A percentile compares a stretch with the other conserved stretches of the same genome.
These are phyloP conservation scores for Thozetella sp. DNA, from an alignment of 495 filamentous ascomycete species.

Conservation along the genomic window DNA sequence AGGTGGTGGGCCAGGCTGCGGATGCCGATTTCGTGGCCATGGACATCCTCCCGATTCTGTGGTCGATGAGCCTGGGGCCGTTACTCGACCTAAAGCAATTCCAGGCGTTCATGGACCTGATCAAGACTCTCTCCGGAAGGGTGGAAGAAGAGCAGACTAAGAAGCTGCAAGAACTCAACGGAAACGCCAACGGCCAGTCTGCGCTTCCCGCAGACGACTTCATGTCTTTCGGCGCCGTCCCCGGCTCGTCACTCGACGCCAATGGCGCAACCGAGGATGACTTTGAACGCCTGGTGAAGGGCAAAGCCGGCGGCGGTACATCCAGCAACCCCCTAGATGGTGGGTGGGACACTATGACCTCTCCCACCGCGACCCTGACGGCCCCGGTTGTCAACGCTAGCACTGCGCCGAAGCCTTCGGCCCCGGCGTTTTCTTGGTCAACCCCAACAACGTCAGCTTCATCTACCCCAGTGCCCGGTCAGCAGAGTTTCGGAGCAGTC, in stretches of 20 bases:
- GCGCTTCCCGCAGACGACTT: conserved; percentile 53
- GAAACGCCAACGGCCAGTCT: conserved; percentile 33
- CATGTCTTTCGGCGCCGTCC: conserved; percentile 56
- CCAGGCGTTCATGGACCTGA: conserved; percentile 81
- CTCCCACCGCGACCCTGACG: conserved; percentile 19
- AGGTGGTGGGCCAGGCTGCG: conserved; percentile 76
- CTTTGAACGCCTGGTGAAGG: conserved; percentile 88
- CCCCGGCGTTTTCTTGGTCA: conserved; percentile 63
- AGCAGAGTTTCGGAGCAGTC: conserved; percentile 28
- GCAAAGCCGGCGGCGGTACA: conserved; percentile 33
- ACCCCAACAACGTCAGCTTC: conserved; percentile 41
- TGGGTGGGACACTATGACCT: conserved; percentile 38
- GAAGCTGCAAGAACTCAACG: conserved; percentile 82
- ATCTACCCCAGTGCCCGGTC: conserved; percentile 16
- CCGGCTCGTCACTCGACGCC: conserved; percentile 47
- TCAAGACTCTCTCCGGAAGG: conserved; percentile 74
- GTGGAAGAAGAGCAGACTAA: conserved; percentile 87
- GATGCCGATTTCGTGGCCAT: conserved; percentile 93
- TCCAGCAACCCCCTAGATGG: conserved; percentile 36
- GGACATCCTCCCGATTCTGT: conserved; percentile 86
- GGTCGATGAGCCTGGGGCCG: conserved; percentile 90
- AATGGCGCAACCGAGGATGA: conserved; percentile 64
- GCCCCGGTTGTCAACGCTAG: conserved; percentile 19
- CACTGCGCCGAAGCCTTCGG: conserved; percentile 27
- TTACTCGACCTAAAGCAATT: conserved; percentile 87